Evolutionary conservation across 257 asterid species (phyloP).

Genomic region (Voacanga thouarsii): DNA sequence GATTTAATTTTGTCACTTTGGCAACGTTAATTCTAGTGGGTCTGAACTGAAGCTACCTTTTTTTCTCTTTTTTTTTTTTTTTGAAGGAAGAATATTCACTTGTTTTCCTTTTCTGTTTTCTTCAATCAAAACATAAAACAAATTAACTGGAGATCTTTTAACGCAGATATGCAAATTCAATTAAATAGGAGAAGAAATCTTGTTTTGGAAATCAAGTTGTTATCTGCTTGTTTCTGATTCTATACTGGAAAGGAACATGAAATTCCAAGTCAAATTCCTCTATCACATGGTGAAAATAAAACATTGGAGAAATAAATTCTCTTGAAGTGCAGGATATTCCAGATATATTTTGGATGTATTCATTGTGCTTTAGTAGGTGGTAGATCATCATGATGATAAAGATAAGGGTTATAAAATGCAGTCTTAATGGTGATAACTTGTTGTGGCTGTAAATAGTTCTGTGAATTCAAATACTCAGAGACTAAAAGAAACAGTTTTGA

Average conservation of each 20-base stretch:
- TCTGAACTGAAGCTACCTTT: neutral
- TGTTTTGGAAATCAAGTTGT: neutral
- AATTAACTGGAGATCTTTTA: neutral
- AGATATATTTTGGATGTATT: neutral
- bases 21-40: neutral
- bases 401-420: neutral
- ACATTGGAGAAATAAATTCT: neutral
- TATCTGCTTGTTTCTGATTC: neutral
- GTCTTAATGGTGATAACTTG: neutral
- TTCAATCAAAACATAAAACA: neutral
- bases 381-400: neutral
- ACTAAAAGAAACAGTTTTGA: neutral
- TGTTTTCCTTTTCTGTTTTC: neutral
- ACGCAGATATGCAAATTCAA: neutral
- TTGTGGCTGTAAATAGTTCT: neutral
- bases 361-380: neutral
- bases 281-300: neutral
- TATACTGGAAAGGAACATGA: neutral
- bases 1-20: neutral
- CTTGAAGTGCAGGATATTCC: neutral
- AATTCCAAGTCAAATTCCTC: neutral
- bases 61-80: no score
- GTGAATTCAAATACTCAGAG: neutral
- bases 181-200: neutral
- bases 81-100: neutral